Percentiles rank a stretch among this genome's conserved stretches.
These are phyloP conservation scores for Rosellinia necatrix DNA, from an alignment of 2,329 filamentous ascomycete genomes.

Conservation along the genomic window DNA sequence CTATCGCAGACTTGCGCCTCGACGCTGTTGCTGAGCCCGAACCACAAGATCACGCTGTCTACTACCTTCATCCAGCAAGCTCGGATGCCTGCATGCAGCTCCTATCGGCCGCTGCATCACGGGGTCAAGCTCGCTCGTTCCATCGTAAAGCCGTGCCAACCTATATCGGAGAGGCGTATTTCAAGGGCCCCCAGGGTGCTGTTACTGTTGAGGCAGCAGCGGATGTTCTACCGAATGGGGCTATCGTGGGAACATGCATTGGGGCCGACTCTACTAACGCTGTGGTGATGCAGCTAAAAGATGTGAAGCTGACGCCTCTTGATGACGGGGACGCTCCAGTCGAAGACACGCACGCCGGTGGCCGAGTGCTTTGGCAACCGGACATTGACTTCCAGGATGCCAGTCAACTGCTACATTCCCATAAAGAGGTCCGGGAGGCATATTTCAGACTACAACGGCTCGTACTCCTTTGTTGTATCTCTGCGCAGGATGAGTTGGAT, in stretches of 20 bases:
- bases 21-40: not conserved
- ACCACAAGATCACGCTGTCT: not conserved
- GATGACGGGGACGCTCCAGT: not conserved
- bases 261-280: not conserved
- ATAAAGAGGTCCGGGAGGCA: not conserved
- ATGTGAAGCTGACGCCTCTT: conserved; percentile 19
- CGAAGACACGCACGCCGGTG: conserved; percentile 16
- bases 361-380: conserved; percentile 17
- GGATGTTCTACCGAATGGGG: not conserved
- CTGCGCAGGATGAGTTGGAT: conserved; percentile 1
- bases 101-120: not conserved
- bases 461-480: conserved; percentile 16
- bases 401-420: not conserved
- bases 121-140: conserved; percentile 4
- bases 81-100: conserved; percentile 13
- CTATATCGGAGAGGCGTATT: conserved; percentile 14
- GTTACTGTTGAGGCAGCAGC: conserved; percentile 3
- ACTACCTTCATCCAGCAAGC: conserved; percentile 11
- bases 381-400: conserved; percentile 22
- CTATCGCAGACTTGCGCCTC: not conserved
- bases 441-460: conserved; percentile 6
- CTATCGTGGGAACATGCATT: not conserved
- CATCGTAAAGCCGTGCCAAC: conserved; percentile 2
- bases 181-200: not conserved
- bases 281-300: conserved; percentile 1